Evolutionary conservation across 495 filamentous ascomycete species (phyloP), one percentile per base, ranked within the genome.

Genomic region (Podospora anserina): DNA sequence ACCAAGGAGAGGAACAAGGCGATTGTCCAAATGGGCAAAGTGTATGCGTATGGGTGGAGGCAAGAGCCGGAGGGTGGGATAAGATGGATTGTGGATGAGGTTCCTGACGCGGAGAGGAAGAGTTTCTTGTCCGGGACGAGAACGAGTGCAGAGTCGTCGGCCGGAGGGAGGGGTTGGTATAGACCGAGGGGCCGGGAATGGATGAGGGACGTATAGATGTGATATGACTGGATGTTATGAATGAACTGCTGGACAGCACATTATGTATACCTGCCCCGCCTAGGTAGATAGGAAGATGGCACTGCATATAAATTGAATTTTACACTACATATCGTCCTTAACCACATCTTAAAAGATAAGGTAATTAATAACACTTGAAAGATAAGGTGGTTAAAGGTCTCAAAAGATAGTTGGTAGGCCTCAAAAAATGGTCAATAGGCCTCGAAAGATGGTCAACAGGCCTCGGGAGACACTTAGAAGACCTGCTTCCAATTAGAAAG

Each of bases 21-120:
- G 3, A 69, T 74, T 30, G 13, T 57, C 0, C 49, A 49, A 18
- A 68, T 74, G 67, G 65, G 66, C 19, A 74, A 75, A 70, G 68
- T 61, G 6, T 77, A 75, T 66, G 69, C 73, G 5, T 75, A 75
- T 66, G 71, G 72, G 13, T 71, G 71, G 71, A 57, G 71, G 13
- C 65, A 66, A 49, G 74, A 73, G 57, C 61, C 61, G 5, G 69
- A 70, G 61, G 70, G 72, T 7, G 34, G 67, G 49, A 67, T 69
- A 19, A 34, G 71, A 39, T 73, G 68, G 71, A 34, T 70, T 7
- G 66, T 70, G n/a, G 71, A 69, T 58, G 71, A 72, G 65, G 63
- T 70, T 34, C 57, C 44, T 2, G 44, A 67, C 13, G 30, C 32
- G 26, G 69, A 71, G 69, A 61, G 63, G 49, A 71, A 71, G 62